Conservation (phyloP, 352 stramenopile species). For the Pythium sp. region DNA sequence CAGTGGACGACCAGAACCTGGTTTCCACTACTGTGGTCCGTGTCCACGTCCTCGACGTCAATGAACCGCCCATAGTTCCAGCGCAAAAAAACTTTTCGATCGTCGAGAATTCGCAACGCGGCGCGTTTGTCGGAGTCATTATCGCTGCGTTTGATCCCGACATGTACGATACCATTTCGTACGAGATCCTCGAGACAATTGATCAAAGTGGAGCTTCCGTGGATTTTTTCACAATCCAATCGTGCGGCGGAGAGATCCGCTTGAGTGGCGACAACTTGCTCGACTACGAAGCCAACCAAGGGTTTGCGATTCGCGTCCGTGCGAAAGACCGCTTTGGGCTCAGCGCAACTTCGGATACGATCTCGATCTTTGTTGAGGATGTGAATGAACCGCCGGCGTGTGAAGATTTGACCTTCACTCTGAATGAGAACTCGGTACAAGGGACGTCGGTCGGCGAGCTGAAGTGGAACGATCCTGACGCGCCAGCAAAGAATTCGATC, state of each 20-base stretch:
- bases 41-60: slow-evolving; percentile 43
- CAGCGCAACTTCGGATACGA: slow-evolving; percentile 17
- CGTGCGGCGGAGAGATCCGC: slow-evolving; percentile 50
- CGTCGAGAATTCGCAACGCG: slow-evolving; percentile 34
- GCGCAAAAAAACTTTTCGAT: slow-evolving; percentile 28
- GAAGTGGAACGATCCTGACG: slow-evolving; percentile 41
- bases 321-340: slow-evolving; percentile 50
- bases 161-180: slow-evolving; percentile 40
- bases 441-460: slow-evolving; percentile 26
- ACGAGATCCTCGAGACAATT: slow-evolving; percentile 27
- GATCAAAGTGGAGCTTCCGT: slow-evolving; percentile 31
- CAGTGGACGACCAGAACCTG: not conserved
- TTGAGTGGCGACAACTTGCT: slow-evolving; percentile 28
- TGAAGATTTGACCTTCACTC: slow-evolving; percentile 2
- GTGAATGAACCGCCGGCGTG: slow-evolving; percentile 32
- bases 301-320: slow-evolving; percentile 31
- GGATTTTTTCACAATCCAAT: slow-evolving; percentile 52
- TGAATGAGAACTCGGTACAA: slow-evolving; percentile 30
- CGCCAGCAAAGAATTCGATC: slow-evolving; percentile 35
- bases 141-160: slow-evolving; percentile 43
- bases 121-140: slow-evolving; percentile 31
- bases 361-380: slow-evolving; percentile 22
- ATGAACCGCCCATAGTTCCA: slow-evolving; percentile 44
- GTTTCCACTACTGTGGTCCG: slow-evolving; percentile 21
- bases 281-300: slow-evolving; percentile 33